A percentile compares a stretch with the other conserved stretches of the same genome.
Evolutionary conservation across 306 rosid species (phyloP).

Genomic region (Cercis canadensis): DNA sequence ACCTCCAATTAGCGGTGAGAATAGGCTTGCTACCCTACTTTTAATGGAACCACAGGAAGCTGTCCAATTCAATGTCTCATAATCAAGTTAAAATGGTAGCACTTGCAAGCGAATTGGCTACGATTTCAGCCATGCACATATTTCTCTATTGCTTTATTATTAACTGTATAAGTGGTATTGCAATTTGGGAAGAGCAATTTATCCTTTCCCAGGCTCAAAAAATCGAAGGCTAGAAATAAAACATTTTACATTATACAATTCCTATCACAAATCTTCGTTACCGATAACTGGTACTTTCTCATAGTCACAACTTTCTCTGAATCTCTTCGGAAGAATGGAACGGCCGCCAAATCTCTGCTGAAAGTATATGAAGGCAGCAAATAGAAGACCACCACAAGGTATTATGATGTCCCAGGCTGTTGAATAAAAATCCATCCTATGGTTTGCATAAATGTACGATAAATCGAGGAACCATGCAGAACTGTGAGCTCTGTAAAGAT

Average conservation of each 20-base stretch:
- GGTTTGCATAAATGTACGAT: slow-evolving; percentile 77
- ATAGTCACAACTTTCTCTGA: slow-evolving; percentile 54
- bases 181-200: slow-evolving; percentile 2
- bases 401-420: slow-evolving; percentile 88
- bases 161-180: slow-evolving; percentile 18
- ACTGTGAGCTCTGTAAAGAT: slow-evolving; percentile 76
- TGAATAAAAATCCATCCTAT: slow-evolving; percentile 74
- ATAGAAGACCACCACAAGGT: slow-evolving; percentile 58
- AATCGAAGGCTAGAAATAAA: background rate
- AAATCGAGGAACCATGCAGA: slow-evolving; percentile 62
- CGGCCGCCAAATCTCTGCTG: slow-evolving; percentile 89
- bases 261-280: slow-evolving; percentile 69
- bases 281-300: slow-evolving; percentile 77
- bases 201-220: slow-evolving; percentile 26
- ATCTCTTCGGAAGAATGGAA: slow-evolving; percentile 69
- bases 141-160: slow-evolving; percentile 11
- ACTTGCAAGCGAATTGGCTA: too few relatives aligned
- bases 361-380: slow-evolving; percentile 63
- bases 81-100: too few relatives aligned
- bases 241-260: slow-evolving; percentile 25
- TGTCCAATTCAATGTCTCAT: too few relatives aligned
- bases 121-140: background rate
- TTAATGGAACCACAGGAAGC: too few relatives aligned
- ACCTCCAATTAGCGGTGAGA: too few relatives aligned
- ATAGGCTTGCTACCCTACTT: too few relatives aligned